Evolutionary conservation across 2,329 filamentous ascomycete species (phyloP), one percentile per base, ranked within the genome.

Genomic region (Fusarium austroafricanum): DNA sequence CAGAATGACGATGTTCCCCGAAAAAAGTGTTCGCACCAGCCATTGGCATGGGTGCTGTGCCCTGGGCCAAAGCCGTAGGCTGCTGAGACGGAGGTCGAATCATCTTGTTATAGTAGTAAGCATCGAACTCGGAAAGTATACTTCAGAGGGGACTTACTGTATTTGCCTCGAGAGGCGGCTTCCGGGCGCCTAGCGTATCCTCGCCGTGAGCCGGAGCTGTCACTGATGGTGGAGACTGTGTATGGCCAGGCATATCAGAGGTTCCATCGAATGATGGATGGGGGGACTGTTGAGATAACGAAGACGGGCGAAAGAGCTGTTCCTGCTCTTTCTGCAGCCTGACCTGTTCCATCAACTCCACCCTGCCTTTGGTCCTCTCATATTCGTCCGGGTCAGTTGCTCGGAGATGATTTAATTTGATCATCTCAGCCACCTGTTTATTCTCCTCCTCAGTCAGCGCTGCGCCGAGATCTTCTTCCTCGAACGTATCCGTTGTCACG

Each of bases 401-500:
- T 4, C 79, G 75, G 28, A 81, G 71, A 5, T 67, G 64, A 38
- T 79, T 76, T 61, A 78, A 29, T n/a, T 74, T 71, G 20, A 78
- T 70, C 67, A 79, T 68, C n/a, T 70, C 65, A 18, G 85, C 81
- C 1, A 87, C 87, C 44, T 89, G 85, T 42, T 79, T 80, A 11
- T 82, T 75, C 65, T 94, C 91, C 51, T 91, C 87, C 0, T 82
- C 80, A 0, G 88, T 89, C 21, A 94, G 77, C 18, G 72, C 71
- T 2, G 73, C 74, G 14, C 83, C 83, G 49, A 89, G 79, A 57
- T 91, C 90, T 66, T 94, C 90, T 67, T 87, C 84, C 67, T 92
- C 89, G 68, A 93, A 93, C 0, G 90, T 90, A 68, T 95, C 90
- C 1, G 90, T 91, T 38, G 90, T 85, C 5, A 87, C 83, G 56